These are phyloP conservation scores for Pezicula carpinea DNA, from an alignment of 2,329 filamentous ascomycete genomes.

Conservation along the genomic window DNA sequence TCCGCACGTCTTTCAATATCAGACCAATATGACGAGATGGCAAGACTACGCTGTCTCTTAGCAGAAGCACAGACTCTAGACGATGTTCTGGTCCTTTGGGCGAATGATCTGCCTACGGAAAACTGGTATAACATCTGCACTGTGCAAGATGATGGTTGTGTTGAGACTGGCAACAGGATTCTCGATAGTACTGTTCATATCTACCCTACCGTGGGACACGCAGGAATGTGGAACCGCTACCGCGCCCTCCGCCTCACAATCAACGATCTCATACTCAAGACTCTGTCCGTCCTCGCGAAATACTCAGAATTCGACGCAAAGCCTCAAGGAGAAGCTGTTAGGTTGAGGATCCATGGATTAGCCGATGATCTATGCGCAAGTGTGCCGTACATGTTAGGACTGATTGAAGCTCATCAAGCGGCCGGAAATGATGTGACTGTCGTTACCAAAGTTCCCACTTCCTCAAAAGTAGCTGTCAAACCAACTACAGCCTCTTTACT, in stretches of 20 bases:
- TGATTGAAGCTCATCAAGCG: not conserved
- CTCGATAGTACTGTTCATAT: conserved; percentile 3
- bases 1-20: not conserved
- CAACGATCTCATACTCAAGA: conserved; percentile 7
- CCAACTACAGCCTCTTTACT: conserved; percentile 5
- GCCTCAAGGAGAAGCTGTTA: not conserved
- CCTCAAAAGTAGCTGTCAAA: not conserved
- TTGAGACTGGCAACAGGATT: not conserved
- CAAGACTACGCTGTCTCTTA: not conserved
- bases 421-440: not conserved
- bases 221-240: conserved; percentile 12
- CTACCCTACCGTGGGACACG: conserved; percentile 8
- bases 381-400: conserved; percentile 5
- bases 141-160: not conserved
- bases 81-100: conserved; percentile 5
- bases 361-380: conserved; percentile 11
- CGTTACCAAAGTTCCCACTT: not conserved
- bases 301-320: not conserved
- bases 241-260: conserved; percentile 6
- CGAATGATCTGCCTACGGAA: conserved; percentile 5
- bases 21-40: not conserved
- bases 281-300: not conserved
- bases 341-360: conserved; percentile 1
- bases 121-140: conserved; percentile 1
- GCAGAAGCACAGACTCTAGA: conserved; percentile 6